Evolutionary conservation across 306 rosid species (phyloP).

Genomic region (Gastrolobium villosum): DNA sequence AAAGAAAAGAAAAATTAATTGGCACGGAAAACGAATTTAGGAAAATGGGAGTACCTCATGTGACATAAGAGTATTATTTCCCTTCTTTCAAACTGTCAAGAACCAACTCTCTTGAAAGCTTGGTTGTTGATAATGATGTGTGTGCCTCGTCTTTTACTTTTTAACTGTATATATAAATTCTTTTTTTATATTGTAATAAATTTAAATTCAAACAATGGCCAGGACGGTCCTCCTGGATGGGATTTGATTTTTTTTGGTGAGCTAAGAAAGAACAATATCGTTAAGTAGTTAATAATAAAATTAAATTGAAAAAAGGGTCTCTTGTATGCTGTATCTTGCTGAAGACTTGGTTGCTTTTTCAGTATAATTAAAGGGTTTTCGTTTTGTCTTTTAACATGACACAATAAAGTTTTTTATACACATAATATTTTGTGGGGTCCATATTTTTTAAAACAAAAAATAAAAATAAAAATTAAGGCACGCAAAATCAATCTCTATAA

Average conservation of each 20-base stretch:
- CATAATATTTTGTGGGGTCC: too few species aligned
- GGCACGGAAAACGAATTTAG: too few species aligned
- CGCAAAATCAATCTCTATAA: too few species aligned
- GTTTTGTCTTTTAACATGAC: too few species aligned
- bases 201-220: background rate
- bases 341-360: conserved; percentile 38
- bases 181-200: background rate
- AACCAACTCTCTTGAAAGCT: background rate
- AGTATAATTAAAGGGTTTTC: too few species aligned
- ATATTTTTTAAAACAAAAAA: too few species aligned
- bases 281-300: background rate
- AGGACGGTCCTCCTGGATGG: background rate
- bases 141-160: background rate
- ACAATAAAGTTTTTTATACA: too few species aligned
- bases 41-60: too few species aligned
- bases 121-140: conserved; percentile 13
- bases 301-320: background rate
- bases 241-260: background rate
- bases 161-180: background rate
- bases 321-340: background rate
- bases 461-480: too few species aligned
- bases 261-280: background rate
- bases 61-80: too few species aligned
- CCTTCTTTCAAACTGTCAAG: background rate
- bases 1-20: too few species aligned